These are phyloP conservation scores for Knoxia roxburghii DNA, from an alignment of 257 asterid species.

Conservation along the genomic window DNA sequence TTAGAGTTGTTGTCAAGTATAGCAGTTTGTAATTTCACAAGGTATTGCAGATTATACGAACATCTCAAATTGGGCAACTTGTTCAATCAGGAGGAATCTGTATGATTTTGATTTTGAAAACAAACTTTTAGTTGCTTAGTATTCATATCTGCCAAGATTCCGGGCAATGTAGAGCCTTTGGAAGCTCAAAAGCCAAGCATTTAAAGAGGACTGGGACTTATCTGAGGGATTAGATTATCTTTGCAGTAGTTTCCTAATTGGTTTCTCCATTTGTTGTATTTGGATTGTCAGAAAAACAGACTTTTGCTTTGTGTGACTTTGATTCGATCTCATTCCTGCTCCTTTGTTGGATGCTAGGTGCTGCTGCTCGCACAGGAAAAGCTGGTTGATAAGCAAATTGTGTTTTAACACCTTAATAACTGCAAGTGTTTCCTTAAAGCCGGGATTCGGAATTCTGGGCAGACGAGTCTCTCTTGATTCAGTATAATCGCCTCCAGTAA, in stretches of 20 bases:
- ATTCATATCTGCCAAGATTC: neutral
- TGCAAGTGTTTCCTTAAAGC: constrained; percentile 11
- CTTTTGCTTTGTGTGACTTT: neutral
- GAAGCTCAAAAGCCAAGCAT: neutral
- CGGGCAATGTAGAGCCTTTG: neutral
- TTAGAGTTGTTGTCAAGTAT: neutral
- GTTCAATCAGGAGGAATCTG: neutral
- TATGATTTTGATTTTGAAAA: neutral
- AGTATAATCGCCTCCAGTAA: neutral
- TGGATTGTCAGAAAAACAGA: neutral
- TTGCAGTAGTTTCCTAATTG: neutral
- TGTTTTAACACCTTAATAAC: neutral
- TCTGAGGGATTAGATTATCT: neutral
- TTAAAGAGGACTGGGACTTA: neutral
- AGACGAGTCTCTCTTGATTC: constrained; percentile 1
- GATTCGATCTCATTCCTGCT: neutral
- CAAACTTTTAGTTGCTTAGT: neutral
- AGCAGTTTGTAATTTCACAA: neutral
- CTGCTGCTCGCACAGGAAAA: constrained; percentile 10
- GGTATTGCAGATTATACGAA: neutral
- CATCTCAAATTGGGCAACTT: neutral
- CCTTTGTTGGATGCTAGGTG: constrained; percentile 2
- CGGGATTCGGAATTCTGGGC: neutral
- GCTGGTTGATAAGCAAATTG: neutral
- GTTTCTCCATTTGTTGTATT: neutral